phyloP scores from a whole-genome alignment of 768 basidiomycete genomes.

The Butyriboletus loyo region DNA sequence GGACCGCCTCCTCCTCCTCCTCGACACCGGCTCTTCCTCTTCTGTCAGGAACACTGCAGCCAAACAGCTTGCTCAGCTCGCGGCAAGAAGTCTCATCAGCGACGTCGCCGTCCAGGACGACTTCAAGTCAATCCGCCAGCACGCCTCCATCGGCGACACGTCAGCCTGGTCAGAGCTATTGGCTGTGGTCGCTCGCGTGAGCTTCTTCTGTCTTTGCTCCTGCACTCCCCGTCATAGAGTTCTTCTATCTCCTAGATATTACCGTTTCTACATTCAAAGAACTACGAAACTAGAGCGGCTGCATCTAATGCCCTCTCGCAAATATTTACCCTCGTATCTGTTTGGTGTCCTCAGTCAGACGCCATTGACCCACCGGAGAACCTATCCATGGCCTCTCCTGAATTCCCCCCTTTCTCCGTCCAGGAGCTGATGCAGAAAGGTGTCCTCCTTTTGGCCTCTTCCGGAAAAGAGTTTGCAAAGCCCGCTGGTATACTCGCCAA shows the following conservation, averaged over 20 bases:
- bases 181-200: slow-evolving; percentile 84
- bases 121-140: slow-evolving; percentile 57
- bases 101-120: slow-evolving; percentile 82
- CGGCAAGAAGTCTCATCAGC: slow-evolving; percentile 77
- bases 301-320: slow-evolving; percentile 86
- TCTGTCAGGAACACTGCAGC: slow-evolving; percentile 94
- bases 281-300: slow-evolving; percentile 88
- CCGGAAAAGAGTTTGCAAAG: slow-evolving; percentile 87
- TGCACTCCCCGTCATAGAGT: not conserved
- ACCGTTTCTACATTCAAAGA: slow-evolving; percentile 87
- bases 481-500: slow-evolving; percentile 70
- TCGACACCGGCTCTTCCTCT: slow-evolving; percentile 91
- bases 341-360: slow-evolving; percentile 53
- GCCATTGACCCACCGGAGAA: slow-evolving; percentile 25
- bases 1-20: slow-evolving; percentile 92
- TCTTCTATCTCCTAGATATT: slow-evolving; percentile 56
- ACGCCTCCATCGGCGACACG: slow-evolving; percentile 57
- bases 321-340: slow-evolving; percentile 80
- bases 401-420: slow-evolving; percentile 76
- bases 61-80: slow-evolving; percentile 91
- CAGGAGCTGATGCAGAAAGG: slow-evolving; percentile 72
- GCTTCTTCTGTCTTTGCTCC: slow-evolving; percentile 11
- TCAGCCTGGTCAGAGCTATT: slow-evolving; percentile 89
- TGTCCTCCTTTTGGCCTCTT: slow-evolving; percentile 81
- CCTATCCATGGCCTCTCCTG: slow-evolving; percentile 38